Base-by-base conservation (phyloP, 2,329 filamentous ascomycete species). In the Aureobasidium sp. region DNA sequence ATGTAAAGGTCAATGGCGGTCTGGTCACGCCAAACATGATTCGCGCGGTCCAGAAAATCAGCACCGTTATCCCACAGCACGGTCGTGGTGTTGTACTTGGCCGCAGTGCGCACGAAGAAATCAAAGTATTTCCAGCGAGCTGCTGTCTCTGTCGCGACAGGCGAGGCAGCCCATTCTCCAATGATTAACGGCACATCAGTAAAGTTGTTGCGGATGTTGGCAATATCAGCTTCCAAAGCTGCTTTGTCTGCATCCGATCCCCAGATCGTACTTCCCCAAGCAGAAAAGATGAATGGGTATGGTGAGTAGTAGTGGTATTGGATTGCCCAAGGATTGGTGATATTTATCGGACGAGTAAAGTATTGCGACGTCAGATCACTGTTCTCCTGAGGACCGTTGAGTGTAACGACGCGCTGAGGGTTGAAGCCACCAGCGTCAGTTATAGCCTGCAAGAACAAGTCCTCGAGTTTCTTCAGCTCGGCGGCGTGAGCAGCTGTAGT, bases 271-370 rank as follows among this genome's bases (percentile, higher is more conserved):
- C 61, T 79, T 79, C 80, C 80, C 79, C 78, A 83, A 11, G 65
- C 66, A 16, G 57, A 56, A 57, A 69, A 74, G 57, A 71, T 67
- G 59, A 66, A 71, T 53, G 67, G 65, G 38, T 67, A 80, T 10
- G 77, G 78, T 7, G 71, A 74, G 65, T 83, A 83, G 64, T 81
- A 82, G 60, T 83, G 80, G 61, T 79, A 81, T 61, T 83, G 79
- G 25, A 83, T 71, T 0, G 75, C 79, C 72, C 77, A 82, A 0
- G 79, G 79, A 54, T 80, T 79, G 11, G 71, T 71, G 35, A 75
- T 77, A 25, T 74, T 71, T 1, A 65, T 63, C 0, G 77, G 76
- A 8, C 66, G 66, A 55, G 73, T 64, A 59, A 83, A 82, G 72
- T 74, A 81, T 56, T 77, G 65, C 1, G 69, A 72, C 2, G 79